Percentiles rank a stretch among this genome's conserved stretches.
phyloP scores from a whole-genome alignment of 2,329 filamentous ascomycete genomes.

The Cladosporium colombiae region DNA sequence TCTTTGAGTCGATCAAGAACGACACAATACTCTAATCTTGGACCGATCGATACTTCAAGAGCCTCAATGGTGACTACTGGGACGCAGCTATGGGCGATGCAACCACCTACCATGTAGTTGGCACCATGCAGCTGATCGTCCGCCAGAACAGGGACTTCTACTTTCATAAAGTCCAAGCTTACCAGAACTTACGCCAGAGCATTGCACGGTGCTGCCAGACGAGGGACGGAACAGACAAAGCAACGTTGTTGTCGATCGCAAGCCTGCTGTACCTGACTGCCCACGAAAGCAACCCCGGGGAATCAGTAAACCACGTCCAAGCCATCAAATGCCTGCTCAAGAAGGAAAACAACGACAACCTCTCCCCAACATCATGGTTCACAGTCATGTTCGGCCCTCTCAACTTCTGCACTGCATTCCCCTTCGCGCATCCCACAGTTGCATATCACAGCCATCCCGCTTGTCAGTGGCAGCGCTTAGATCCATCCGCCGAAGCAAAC shows the following conservation, averaged over 20 bases:
- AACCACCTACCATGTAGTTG: background rate
- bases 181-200: background rate
- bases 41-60: background rate
- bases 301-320: background rate
- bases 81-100: background rate
- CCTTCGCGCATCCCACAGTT: background rate
- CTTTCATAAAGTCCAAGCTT: background rate
- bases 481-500: background rate
- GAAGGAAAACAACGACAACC: background rate
- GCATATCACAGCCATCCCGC: background rate
- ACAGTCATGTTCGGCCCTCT: background rate
- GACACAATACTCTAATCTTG: background rate
- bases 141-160: background rate
- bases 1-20: background rate
- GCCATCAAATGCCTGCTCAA: background rate
- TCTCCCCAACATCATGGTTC: background rate
- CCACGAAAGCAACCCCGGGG: background rate
- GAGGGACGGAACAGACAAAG: background rate
- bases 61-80: background rate
- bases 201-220: background rate
- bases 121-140: background rate
- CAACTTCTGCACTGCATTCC: background rate
- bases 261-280: background rate
- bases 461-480: background rate
- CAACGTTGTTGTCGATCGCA: background rate